A percentile compares a stretch with the other conserved stretches of the same genome.
Conservation (phyloP, 371 early-diverging fungal genomes). For the Massospora cicadina region DNA sequence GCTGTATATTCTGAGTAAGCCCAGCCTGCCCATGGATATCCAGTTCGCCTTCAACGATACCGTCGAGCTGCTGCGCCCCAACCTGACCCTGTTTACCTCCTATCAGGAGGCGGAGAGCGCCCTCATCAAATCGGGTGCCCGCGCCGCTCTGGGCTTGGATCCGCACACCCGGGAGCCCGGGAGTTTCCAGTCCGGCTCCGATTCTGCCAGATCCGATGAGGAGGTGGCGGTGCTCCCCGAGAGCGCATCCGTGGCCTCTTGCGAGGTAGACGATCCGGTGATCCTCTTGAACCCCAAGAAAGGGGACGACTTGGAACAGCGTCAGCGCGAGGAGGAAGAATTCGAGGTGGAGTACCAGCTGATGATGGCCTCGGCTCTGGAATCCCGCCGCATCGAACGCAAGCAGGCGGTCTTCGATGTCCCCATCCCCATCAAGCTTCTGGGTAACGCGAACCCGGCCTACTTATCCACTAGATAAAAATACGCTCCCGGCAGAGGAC, state of each 20-base stretch:
- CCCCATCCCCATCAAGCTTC: slow-evolving; percentile 52
- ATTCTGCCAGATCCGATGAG: neutral
- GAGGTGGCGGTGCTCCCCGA: neutral
- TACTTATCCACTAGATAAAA: neutral
- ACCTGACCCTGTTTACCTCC: slow-evolving; percentile 26
- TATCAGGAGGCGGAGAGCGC: slow-evolving; percentile 70
- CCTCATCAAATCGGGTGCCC: neutral
- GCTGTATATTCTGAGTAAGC: slow-evolving; percentile 76
- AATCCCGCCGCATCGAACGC: slow-evolving; percentile 57
- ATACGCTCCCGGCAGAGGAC: slow-evolving; percentile 8
- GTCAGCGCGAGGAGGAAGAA: slow-evolving; percentile 30
- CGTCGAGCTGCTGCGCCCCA: slow-evolving; percentile 56
- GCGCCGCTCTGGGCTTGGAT: neutral
- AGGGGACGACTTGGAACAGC: slow-evolving; percentile 28
- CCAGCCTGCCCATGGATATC: slow-evolving; percentile 66
- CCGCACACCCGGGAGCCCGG: neutral
- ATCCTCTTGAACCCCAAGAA: slow-evolving; percentile 11
- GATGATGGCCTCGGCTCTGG: slow-evolving; percentile 69
- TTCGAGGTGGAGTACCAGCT: slow-evolving; percentile 59
- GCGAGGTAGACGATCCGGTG: slow-evolving; percentile 23
- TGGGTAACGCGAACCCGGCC: slow-evolving; percentile 16
- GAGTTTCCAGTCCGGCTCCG: neutral
- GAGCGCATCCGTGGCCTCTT: neutral
- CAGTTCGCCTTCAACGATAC: slow-evolving; percentile 72
- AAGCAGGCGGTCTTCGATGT: slow-evolving; percentile 58